These are phyloP conservation scores for Colletotrichum sp. DNA, from an alignment of 2,329 filamentous ascomycete species.

Conservation along the genomic window DNA sequence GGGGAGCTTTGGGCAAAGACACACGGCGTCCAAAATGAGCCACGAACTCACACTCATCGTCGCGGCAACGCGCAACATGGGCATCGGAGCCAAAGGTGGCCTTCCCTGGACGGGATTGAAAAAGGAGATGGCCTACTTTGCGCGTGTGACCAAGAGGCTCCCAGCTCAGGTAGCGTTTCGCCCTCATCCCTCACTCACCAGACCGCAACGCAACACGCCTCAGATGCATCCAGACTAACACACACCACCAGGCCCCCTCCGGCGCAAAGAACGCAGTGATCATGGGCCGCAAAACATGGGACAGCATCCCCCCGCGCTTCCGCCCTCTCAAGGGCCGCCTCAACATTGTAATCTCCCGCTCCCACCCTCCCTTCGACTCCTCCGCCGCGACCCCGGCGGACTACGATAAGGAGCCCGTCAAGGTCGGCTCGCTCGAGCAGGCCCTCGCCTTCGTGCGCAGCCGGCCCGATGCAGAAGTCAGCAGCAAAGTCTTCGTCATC, in stretches of 20 bases:
- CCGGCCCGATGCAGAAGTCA: constrained; percentile 39
- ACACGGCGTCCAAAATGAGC: neutral
- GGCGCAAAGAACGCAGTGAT: constrained; percentile 75
- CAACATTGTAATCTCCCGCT: constrained; percentile 81
- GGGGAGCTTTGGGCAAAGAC: neutral
- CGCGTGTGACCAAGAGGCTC: constrained; percentile 80
- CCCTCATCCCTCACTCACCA: neutral
- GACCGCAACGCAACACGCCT: neutral
- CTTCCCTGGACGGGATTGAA: constrained; percentile 91
- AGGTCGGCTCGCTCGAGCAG: constrained; percentile 62
- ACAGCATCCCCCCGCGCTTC: constrained; percentile 80
- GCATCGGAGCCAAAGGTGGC: constrained; percentile 80
- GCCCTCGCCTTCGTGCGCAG: constrained; percentile 55
- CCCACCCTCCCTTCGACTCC: constrained; percentile 30
- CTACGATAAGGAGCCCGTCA: constrained; percentile 56
- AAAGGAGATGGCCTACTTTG: constrained; percentile 95
- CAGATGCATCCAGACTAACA: neutral
- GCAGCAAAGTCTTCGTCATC: constrained; percentile 79
- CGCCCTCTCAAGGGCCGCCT: constrained; percentile 80
- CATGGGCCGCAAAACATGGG: constrained; percentile 98
- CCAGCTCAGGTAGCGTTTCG: constrained; percentile 41
- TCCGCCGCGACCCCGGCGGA: constrained; percentile 17
- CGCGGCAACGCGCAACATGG: constrained; percentile 87
- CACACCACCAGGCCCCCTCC: constrained; percentile 30
- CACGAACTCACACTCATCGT: constrained; percentile 86